Evolutionary conservation across 441 rosid species (phyloP), one percentile per base, ranked within the genome.

Genomic region (Dalechampia spathulata): DNA sequence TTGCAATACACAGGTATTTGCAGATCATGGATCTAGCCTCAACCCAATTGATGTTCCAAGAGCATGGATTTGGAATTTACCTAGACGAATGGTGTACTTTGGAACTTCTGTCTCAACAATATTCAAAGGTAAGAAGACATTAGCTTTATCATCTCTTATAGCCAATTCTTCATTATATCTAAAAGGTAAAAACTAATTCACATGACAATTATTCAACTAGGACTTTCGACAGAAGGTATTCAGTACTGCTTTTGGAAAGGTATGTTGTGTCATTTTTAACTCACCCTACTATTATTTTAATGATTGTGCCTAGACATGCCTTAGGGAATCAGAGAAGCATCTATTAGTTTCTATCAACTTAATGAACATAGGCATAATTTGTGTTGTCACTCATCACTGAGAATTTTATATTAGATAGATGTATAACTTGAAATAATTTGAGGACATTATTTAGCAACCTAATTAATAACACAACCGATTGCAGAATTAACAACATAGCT

Each of bases 211-310:
- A 49, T 70, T 66, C 52, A 50, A 27, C 16, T 68, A 94, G 98
- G 99, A 39, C 81, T 94, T 52, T 58, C 95, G 14, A 87, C 91
- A 0, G 94, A 81, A 69, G 84, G 73, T 65, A 86, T 87, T 54
- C 96, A 84, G 47, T 66, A 52, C 75, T 90, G 94, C 82, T 94
- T 90, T 58, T 87, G 99, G 98, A 86, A 68, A 90, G 98, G 99
- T 90, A 81, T 30, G 68, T n/a, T 46, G 58, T 42, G 28, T 41
- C 49, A 49, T 55, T 55, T 55, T 58, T 41, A 57, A 34, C 37
- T 52, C 15, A 30, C 37, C 20, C 28, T 49, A 22, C 42, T 45
- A 69, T 27, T 52, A 34, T 26, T n/a, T n/a, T n/a, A n/a, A 16
- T 36, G 14, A 34, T 41, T n/a, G 20, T 11, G 11, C n/a, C 12